Conservation (phyloP, 257 asterid genomes). For the Catharanthus roseus region DNA sequence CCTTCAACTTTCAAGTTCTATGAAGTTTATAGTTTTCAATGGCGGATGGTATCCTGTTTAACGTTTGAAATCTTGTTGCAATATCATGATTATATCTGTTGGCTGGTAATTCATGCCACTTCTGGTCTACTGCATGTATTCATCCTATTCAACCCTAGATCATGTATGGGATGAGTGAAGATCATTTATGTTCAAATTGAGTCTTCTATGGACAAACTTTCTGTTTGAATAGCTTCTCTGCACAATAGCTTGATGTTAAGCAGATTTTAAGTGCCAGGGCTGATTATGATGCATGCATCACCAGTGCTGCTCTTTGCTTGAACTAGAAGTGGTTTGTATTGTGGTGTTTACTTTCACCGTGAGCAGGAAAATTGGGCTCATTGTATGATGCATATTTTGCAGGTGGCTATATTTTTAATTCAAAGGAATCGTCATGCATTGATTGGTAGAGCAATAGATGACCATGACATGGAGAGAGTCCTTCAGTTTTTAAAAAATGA, state of each 20-base stretch:
- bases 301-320: neutral
- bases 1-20: neutral
- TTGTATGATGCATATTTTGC: conserved; percentile 23
- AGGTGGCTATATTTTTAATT: conserved; percentile 92
- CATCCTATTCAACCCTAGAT: neutral
- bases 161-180: neutral
- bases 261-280: neutral
- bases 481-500: conserved; percentile 73
- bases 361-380: conserved; percentile 15
- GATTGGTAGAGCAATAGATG: conserved; percentile 96
- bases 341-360: neutral
- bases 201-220: neutral
- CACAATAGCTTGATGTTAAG: neutral
- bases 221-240: neutral
- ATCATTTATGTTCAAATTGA: neutral
- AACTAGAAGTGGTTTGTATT: neutral
- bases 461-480: conserved; percentile 83
- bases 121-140: neutral
- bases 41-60: neutral
- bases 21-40: neutral
- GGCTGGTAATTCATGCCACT: neutral
- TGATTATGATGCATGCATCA: neutral
- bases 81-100: neutral
- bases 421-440: conserved; percentile 97
- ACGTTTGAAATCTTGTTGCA: neutral